Base-by-base conservation (phyloP, 2,329 filamentous ascomycete species). In the Xylariaceae sp. region DNA sequence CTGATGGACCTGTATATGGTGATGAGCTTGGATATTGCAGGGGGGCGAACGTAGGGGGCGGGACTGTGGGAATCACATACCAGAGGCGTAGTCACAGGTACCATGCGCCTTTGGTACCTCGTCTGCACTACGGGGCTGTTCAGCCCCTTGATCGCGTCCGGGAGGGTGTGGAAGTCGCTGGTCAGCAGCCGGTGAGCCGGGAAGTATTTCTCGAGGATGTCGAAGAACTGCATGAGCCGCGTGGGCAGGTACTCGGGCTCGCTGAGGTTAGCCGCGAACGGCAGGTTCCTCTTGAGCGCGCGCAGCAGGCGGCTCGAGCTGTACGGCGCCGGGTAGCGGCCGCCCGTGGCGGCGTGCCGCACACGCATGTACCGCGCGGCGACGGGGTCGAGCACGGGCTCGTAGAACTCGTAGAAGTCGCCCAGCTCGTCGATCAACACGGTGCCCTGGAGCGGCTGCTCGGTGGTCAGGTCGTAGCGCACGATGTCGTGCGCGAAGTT, bases 91-190 rank as follows among this genome's bases (percentile, higher is more conserved):
- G 85, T 82, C 11, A 99, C 94, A 33, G 92, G 89, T 49, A 99
- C 91, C 63, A 91, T 97, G 57, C 85, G 83, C 63, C 94, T 81
- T 74, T 91, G 82, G 72, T 92, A 99, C 58, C 94, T 83, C 24
- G 94, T 99, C 78, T 99, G 95, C 60, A 99, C 95, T 18, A 99
- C 92, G 0, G 94, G 94, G 10, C 89, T 91, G 73, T 97, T 97
- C 60, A 96, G 75, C 0, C 94, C 94, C 57, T 83, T 81, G 45
- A 94, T 84, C 1, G 92, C 82, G 71, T 96, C 88, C 1, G 92
- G 92, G 33, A 99, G 80, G 55, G 79, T 84, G 75, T 92, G 87
- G 73, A 99, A 99, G 72, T 99, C 94, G 64, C 90, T 92, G 29
- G 92, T 89, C 29, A 99, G 76, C 27, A 99, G 82, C 54, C 91